Evolutionary conservation across 306 rosid species (phyloP), one percentile per base, ranked within the genome.

Genomic region (Acacia crassicarpa): DNA sequence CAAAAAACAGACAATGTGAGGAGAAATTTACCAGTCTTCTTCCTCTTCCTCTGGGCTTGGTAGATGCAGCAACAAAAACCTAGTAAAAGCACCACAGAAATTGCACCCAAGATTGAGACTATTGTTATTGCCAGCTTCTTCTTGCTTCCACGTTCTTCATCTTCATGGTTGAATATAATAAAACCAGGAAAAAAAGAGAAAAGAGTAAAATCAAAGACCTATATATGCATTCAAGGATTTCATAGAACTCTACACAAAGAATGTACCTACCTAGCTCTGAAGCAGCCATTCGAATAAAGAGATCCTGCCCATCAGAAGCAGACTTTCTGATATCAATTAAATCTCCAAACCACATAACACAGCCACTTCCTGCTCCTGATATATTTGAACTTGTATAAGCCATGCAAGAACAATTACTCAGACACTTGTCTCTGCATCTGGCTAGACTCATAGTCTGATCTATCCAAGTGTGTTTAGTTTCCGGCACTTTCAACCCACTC

Each of bases 371-470:
- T 49, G 58, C 61, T 17, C 27, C 78, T 27, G n/a, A 61, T 2
- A 79, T 13, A 70, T 62, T 53, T 8, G 84, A 30, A 56, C 54
- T 61, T 48, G 89, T 76, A 75, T 86, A 82, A 27, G 89, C 82
- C 40, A 20, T 27, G 66, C 89, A 86, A 61, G 84, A 82, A 63
- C 86, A 86, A 46, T 82, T 68, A n/a, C 25, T 75, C 20, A 82
- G 65, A 59, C 89, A 86, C 40, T 45, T 49, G 3, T 22, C 35
- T 43, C 74, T 40, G 41, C 86, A 86, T 43, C 71, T 35, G 0
- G 53, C 32, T 3, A 54, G 59, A 46, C 20, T 51, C 63, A 23
- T 79, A 11, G 9, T 82, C 15, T 22, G n/a, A 27, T 79, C 59
- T 15, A 74, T 11, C 76, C 76, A 33, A 79, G 73, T 67, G 51